Evolutionary conservation across 2,329 filamentous ascomycete species (phyloP).

Genomic region (Trichoderma sp.): DNA sequence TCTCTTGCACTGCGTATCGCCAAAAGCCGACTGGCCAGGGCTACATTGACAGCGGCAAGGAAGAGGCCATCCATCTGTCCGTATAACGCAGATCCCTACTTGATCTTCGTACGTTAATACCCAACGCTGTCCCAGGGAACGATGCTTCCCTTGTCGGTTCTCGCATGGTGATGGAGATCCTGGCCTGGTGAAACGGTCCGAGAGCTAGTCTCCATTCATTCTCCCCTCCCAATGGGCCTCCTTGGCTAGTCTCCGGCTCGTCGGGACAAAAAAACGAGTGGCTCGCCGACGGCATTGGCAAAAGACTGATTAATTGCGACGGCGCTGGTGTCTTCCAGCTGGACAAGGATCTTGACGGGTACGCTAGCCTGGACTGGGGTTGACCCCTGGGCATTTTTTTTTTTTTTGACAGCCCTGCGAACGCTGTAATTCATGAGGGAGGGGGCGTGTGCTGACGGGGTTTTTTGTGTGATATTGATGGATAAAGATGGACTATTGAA

Average conservation of each 20-base stretch:
- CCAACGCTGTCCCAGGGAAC: neutral
- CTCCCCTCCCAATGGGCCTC: neutral
- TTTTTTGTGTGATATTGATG: neutral
- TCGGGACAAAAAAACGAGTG: conserved; percentile 9
- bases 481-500: neutral
- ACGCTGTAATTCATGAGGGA: neutral
- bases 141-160: neutral
- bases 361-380: conserved; percentile 9
- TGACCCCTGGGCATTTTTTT: neutral
- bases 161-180: neutral
- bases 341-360: conserved; percentile 30
- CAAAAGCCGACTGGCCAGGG: conserved; percentile 6
- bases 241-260: neutral
- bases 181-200: neutral
- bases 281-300: neutral
- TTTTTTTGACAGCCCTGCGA: neutral
- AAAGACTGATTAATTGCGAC: neutral
- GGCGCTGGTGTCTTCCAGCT: conserved; percentile 27
- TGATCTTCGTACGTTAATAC: neutral
- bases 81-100: neutral
- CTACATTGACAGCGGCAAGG: neutral
- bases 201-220: neutral
- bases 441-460: neutral
- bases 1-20: neutral
- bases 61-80: neutral